Base-by-base conservation (phyloP, 495 filamentous ascomycete species). In the Neurospora sp. region DNA sequence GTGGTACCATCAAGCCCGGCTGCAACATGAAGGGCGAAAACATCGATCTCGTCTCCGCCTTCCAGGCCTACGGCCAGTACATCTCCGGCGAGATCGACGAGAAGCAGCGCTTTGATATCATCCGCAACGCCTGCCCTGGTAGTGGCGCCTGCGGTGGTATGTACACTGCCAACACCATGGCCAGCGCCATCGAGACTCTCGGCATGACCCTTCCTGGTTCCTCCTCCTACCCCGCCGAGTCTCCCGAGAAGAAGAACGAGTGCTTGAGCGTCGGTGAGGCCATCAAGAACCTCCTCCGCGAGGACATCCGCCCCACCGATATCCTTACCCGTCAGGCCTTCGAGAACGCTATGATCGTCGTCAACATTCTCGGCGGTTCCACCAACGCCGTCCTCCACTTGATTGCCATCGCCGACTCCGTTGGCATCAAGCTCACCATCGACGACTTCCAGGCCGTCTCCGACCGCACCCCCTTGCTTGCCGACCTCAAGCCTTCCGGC, bases 101-200 rank as follows among this genome's bases (percentile, higher is more conserved):
- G 86, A 90, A 94, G 77, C 86, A 93, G 82, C 90, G 96, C 36
- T 95, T 92, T 79, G 96, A 99, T 82, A 95, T 98, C 80, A 97
- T 98, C 79, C 89, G 95, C 72, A 86, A 98, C 82, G 96, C 96
- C 40, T 98, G 95, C 82, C 95, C 95, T 48, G 96, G 96, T 66
- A 87, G 91, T 74, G 96, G 96, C 74, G 96, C 96, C 24, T 99
- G 96, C 79, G 96, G 96, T 79, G 96, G 96, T 74, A 99, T 99
- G 96, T 99, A 99, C 85, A 99, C 96, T 21, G 96, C 96, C 71
- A 99, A 99, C 87, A 99, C 96, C 70, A 97, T 99, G 94, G 96
- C 96, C 66, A 91, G 91, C 6, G 94, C 94, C n/a, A 96, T 98
- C 75, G 96, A 99, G 83, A 89, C 90, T 42, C 93, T 99, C 88